Conservation (phyloP, 192 early-diverging fungal species). For the Borealophlyctis nickersoniae region DNA sequence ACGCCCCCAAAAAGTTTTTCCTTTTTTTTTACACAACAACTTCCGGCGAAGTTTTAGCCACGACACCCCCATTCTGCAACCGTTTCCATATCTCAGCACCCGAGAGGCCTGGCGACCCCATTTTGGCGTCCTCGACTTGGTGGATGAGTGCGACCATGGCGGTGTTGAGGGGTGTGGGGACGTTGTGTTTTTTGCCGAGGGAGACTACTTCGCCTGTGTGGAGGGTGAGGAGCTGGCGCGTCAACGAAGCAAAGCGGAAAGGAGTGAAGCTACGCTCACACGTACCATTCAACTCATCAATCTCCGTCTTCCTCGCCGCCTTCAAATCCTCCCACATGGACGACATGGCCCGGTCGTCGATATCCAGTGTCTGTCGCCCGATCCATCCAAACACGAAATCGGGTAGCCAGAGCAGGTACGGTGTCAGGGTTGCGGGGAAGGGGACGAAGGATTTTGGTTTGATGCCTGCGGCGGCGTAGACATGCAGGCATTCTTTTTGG, state of each 20-base stretch:
- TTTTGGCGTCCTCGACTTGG: constrained; percentile 17
- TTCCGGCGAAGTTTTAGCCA: no score
- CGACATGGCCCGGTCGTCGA: constrained; percentile 38
- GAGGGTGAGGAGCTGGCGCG: no score
- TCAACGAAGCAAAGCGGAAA: no score
- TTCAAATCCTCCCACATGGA: constrained; percentile 47
- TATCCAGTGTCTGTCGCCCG: constrained; percentile 19
- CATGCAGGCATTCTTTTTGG: constrained; percentile 37
- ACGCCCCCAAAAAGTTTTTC: no score
- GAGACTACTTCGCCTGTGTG: constrained; percentile 38
- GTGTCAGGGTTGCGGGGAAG: constrained; percentile 20
- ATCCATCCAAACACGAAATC: constrained; percentile 30
- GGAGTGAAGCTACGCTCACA: no score
- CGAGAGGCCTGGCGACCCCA: constrained; percentile 23
- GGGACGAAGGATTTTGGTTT: constrained; percentile 36
- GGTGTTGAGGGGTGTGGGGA: constrained; percentile 38
- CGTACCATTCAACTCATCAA: constrained; percentile 45
- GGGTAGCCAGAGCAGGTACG: constrained; percentile 30
- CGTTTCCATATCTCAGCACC: constrained; percentile 37
- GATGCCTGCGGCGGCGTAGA: constrained; percentile 35
- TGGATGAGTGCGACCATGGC: constrained; percentile 24
- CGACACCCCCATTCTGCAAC: no score
- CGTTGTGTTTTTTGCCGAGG: constrained; percentile 24
- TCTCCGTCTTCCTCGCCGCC: constrained; percentile 36
- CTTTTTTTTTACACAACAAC: no score